Evolutionary conservation across 805 yeast species (phyloP).

Genomic region (Naumovozyma baii): DNA sequence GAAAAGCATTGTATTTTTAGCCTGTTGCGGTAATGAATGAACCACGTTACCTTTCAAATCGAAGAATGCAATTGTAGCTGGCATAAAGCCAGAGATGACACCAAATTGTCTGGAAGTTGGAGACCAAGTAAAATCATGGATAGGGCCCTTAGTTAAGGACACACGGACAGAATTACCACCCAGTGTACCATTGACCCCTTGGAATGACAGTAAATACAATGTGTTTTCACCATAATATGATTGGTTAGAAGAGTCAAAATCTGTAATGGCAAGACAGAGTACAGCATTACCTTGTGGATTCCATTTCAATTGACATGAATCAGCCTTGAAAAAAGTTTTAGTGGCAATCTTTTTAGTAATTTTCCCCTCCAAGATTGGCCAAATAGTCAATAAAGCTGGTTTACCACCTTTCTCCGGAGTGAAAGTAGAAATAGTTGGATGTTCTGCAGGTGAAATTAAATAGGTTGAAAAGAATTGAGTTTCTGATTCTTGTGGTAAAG

Average conservation of each 20-base stretch:
- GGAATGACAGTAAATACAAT: slow-evolving; percentile 55
- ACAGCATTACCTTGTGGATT: slow-evolving; percentile 89
- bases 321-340: slow-evolving; percentile 92
- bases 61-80: slow-evolving; percentile 87
- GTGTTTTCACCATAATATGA: slow-evolving; percentile 96
- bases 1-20: slow-evolving; percentile 81
- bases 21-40: slow-evolving; percentile 72
- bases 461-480: slow-evolving; percentile 33
- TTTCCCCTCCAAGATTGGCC: slow-evolving; percentile 34
- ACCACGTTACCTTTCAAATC: slow-evolving; percentile 87
- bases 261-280: slow-evolving; percentile 88
- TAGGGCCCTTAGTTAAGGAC: slow-evolving; percentile 83
- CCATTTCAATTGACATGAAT: slow-evolving; percentile 87
- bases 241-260: slow-evolving; percentile 87
- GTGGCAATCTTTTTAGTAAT: slow-evolving; percentile 62
- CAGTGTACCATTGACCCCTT: slow-evolving; percentile 57
- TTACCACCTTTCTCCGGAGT: slow-evolving; percentile 78
- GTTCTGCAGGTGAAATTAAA: slow-evolving; percentile 79
- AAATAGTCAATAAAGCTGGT: slow-evolving; percentile 83
- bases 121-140: slow-evolving; percentile 96
- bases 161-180: slow-evolving; percentile 88
- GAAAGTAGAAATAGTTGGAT: slow-evolving; percentile 84
- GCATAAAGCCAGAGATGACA: slow-evolving; percentile 96
- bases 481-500: slow-evolving; percentile 35
- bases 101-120: slow-evolving; percentile 95